A percentile compares a stretch with the other conserved stretches of the same genome.
Conservation (phyloP, 768 basidiomycete species). For the Russula virescens region DNA sequence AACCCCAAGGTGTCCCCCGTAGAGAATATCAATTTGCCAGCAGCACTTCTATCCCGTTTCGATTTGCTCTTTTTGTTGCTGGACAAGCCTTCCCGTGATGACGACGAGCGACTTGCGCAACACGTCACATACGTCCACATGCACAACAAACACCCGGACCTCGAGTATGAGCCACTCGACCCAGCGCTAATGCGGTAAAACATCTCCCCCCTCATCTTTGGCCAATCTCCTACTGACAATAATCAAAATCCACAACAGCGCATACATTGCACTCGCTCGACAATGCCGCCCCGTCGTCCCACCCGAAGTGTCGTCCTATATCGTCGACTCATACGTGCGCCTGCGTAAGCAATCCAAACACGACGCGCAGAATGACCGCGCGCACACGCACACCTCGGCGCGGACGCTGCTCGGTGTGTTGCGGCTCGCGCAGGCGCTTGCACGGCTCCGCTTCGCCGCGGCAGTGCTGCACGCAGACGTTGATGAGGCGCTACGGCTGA, state of each 20-base stretch:
- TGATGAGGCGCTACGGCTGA: constrained; percentile 92
- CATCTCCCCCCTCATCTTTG: neutral
- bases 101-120: constrained; percentile 92
- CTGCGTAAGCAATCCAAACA: constrained; percentile 91
- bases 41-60: constrained; percentile 92
- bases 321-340: constrained; percentile 93
- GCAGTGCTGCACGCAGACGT: constrained; percentile 82
- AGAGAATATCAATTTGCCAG: constrained; percentile 98
- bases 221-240: constrained; percentile 1
- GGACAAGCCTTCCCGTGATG: constrained; percentile 91
- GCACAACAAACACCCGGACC: constrained; percentile 83
- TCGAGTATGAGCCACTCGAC: constrained; percentile 79
- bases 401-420: constrained; percentile 93
- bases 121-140: constrained; percentile 99
- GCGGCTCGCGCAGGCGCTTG: constrained; percentile 90
- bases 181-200: constrained; percentile 82
- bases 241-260: constrained; percentile 39
- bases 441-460: constrained; percentile 81
- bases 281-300: constrained; percentile 88
- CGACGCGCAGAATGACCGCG: constrained; percentile 81
- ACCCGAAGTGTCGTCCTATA: constrained; percentile 79
- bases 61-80: constrained; percentile 95
- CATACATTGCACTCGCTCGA: constrained; percentile 92
- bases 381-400: constrained; percentile 92
- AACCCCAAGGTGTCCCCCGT: constrained; percentile 97